Percentiles rank a stretch among this genome's conserved stretches.
Conservation (phyloP, 2,329 filamentous ascomycete genomes). For the Apiospora aurea region DNA sequence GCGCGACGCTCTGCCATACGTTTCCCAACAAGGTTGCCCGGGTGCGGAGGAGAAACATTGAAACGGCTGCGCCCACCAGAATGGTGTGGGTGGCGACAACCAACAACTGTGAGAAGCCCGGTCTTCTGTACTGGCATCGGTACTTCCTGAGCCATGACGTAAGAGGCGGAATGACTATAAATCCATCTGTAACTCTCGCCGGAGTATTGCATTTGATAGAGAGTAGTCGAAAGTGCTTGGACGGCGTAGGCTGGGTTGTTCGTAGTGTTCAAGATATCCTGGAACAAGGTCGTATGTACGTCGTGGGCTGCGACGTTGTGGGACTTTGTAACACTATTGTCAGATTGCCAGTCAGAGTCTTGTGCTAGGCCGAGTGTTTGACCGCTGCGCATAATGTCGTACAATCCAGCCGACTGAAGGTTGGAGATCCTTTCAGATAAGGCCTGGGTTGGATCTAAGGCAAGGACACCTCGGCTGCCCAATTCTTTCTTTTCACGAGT, state of each 20-base stretch:
- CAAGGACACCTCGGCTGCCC: too few relatives aligned
- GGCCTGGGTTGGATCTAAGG: too few relatives aligned
- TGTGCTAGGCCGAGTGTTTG: background rate
- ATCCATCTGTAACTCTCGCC: background rate
- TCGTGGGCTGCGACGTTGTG: background rate
- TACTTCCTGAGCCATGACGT: background rate
- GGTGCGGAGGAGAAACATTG: background rate
- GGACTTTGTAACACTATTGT: too few relatives aligned
- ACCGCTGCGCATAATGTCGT: too few relatives aligned
- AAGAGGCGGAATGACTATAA: background rate
- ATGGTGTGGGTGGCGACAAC: background rate
- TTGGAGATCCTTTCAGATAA: too few relatives aligned
- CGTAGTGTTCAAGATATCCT: background rate
- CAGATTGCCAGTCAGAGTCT: too few relatives aligned
- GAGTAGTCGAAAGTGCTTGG: background rate
- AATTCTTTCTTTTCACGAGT: too few relatives aligned
- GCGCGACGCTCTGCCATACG: background rate
- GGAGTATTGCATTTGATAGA: background rate
- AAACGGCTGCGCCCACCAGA: background rate
- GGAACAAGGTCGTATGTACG: background rate
- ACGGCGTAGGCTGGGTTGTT: background rate
- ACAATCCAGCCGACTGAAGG: too few relatives aligned
- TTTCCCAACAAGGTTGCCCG: background rate
- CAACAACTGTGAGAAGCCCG: background rate
- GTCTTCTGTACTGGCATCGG: background rate